Conservation (phyloP, 1,284 basidiomycete genomes). For the Ustilago curta region DNA sequence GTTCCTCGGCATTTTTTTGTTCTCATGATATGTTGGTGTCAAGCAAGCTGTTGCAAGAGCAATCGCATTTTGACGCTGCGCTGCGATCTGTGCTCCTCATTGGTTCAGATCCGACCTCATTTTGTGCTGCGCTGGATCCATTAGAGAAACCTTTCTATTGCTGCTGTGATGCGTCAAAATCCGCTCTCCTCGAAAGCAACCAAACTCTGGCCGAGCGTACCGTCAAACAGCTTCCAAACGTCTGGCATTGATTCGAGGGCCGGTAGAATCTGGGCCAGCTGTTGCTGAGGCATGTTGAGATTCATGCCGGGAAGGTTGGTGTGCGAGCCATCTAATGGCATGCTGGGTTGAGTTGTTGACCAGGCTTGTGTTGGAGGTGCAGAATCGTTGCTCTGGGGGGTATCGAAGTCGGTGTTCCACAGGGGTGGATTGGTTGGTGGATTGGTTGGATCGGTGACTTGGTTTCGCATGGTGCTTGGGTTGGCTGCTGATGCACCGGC, state of each 20-base stretch:
- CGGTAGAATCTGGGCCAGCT: slow-evolving; percentile 44
- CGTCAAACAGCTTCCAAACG: slow-evolving; percentile 57
- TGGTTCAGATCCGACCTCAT: too few species aligned
- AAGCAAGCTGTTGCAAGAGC: not conserved
- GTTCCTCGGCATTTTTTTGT: not conserved
- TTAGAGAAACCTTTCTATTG: not conserved
- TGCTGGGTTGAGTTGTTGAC: slow-evolving; percentile 7
- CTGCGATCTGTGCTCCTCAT: too few species aligned
- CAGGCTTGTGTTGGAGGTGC: slow-evolving; percentile 6
- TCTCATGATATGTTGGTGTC: not conserved
- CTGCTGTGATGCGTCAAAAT: slow-evolving; percentile 23
- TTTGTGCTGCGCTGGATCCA: not conserved
- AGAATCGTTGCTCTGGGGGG: slow-evolving; percentile 18
- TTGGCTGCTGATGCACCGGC: slow-evolving; percentile 1
- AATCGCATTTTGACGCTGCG: too few species aligned
- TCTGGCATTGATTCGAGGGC: slow-evolving; percentile 55
- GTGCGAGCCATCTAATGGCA: slow-evolving; percentile 11
- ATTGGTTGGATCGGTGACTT: slow-evolving; percentile 5
- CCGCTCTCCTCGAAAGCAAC: slow-evolving; percentile 48
- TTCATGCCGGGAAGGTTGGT: slow-evolving; percentile 37
- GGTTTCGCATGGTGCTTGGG: slow-evolving; percentile 1
- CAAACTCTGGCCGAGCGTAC: slow-evolving; percentile 49
- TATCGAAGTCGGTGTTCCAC: slow-evolving; percentile 10
- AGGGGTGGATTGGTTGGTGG: slow-evolving; percentile 5
- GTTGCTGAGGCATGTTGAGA: slow-evolving; percentile 47